Base-by-base conservation (phyloP, 768 basidiomycete genomes). In the Jaapia argillacea region DNA sequence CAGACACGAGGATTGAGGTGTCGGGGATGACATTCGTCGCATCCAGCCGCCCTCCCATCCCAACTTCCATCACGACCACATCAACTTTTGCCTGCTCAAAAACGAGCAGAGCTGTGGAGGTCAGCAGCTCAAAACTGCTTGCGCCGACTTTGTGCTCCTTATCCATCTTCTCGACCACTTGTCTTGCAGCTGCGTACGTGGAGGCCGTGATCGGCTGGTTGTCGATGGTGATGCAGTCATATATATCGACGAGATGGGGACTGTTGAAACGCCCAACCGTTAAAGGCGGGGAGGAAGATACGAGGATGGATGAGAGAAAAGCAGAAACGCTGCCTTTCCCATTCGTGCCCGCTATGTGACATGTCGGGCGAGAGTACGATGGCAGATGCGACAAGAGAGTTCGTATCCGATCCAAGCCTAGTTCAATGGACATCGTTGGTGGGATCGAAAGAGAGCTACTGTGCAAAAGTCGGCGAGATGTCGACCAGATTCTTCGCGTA, bases 281-380 rank as follows among this genome's bases (percentile, higher is more conserved):
- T 42, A 85, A 67, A 1, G 68, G 60, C n/a, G 81, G 66, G 0
- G 67, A 61, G 4, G 81, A 70, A 4, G 70, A 61, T 4, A 58
- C 56, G 5, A 97, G 64, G 52, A 89, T 84, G 35, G 88, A 88
- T 0, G 87, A 77, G 7, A 96, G 59, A 26, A 91, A 67, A 4
- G 83, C 81, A 1, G 90, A 81, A 10, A 94, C 89, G 51, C 88
- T 93, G 26, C 96, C 96, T 61, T 98, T 99, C 6, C 94, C 94
- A 62, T 99, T 98, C 0, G 96, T 99, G 0, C 96, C 96, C 5
- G 91, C 81, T 45, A 98, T 73, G 55, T 99, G 96, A 26, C 87
- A 69, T 1, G 91, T 89, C 0, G 91, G 94, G 2, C 87, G 73
- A 0, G 69, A 76, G 54, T 85, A 83, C 0, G 68, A 62, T 0